phyloP scores from a whole-genome alignment of 2,329 filamentous ascomycete species.

The Fusarium pininemorale region DNA sequence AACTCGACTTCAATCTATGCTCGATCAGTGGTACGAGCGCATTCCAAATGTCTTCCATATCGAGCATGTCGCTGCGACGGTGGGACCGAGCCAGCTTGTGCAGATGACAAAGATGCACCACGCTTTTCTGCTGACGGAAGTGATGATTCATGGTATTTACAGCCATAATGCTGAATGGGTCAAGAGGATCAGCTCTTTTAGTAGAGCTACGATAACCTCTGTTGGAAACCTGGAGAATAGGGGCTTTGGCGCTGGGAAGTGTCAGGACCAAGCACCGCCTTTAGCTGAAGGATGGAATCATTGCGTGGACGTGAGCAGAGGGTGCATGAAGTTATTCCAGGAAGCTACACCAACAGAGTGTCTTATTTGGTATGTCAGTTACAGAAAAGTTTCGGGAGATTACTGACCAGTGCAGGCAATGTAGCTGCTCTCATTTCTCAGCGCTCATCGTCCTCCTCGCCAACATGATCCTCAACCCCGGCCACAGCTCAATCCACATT shows the following conservation, averaged over 20 bases:
- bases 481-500: conserved; percentile 33
- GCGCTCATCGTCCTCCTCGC: conserved; percentile 47
- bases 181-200: conserved; percentile 44
- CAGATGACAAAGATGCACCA: conserved; percentile 52
- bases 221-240: conserved; percentile 34
- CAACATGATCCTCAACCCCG: conserved; percentile 46
- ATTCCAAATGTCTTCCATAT: conserved; percentile 48
- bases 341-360: conserved; percentile 44
- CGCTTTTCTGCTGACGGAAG: conserved; percentile 48
- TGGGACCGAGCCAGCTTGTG: conserved; percentile 43
- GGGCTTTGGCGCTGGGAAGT: background rate
- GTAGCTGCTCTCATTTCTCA: conserved; percentile 46
- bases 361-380: conserved; percentile 43
- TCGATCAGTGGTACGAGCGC: conserved; percentile 50
- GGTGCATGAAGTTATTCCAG: conserved; percentile 47
- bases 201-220: conserved; percentile 21
- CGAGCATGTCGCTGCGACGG: conserved; percentile 44
- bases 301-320: conserved; percentile 47
- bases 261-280: conserved; percentile 17
- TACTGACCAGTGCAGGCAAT: conserved; percentile 35
- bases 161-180: conserved; percentile 52
- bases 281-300: conserved; percentile 45
- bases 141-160: conserved; percentile 52
- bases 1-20: conserved; percentile 42
- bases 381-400: background rate